These are phyloP conservation scores for Cicer cuneatum DNA, from an alignment of 306 rosid species.

Conservation along the genomic window DNA sequence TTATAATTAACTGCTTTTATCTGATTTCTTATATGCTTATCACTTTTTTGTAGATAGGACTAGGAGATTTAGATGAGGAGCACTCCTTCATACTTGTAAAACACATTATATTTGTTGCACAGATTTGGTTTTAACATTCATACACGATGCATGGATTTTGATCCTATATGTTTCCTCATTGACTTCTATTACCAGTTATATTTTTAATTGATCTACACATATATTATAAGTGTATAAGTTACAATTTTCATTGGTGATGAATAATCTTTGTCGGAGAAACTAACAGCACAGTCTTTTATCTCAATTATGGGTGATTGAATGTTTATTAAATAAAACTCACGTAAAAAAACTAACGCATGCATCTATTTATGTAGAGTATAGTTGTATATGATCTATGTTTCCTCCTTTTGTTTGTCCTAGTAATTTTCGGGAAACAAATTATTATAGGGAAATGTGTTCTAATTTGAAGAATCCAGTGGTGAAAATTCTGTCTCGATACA, in stretches of 20 bases:
- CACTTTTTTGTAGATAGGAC: conserved; percentile 32
- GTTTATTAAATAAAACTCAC: too few relatives aligned
- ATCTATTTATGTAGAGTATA: too few relatives aligned
- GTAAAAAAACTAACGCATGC: too few relatives aligned
- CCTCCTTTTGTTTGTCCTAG: conserved; percentile 31
- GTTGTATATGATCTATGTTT: conserved; percentile 11
- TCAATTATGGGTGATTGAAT: too few relatives aligned
- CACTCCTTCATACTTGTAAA: conserved; percentile 42
- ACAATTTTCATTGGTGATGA: too few relatives aligned
- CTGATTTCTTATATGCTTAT: conserved; percentile 38
- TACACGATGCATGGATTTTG: conserved; percentile 37
- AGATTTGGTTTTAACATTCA: background rate
- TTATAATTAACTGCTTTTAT: background rate
- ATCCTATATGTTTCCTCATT: too few relatives aligned
- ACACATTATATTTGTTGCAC: conserved; percentile 44
- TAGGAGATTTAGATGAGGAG: conserved; percentile 25
- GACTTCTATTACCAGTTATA: too few relatives aligned
- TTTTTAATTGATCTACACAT: too few relatives aligned
- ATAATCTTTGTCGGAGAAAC: too few relatives aligned
- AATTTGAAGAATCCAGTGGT: conserved; percentile 39
- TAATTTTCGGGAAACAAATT: conserved; percentile 34
- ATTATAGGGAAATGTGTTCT: conserved; percentile 32
- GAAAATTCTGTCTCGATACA: conserved; percentile 34
- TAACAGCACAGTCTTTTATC: too few relatives aligned
- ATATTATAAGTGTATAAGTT: too few relatives aligned